Percentiles rank a stretch among this genome's conserved stretches.
phyloP scores from a whole-genome alignment of 352 stramenopile genomes.

The Phytophthora pini region DNA sequence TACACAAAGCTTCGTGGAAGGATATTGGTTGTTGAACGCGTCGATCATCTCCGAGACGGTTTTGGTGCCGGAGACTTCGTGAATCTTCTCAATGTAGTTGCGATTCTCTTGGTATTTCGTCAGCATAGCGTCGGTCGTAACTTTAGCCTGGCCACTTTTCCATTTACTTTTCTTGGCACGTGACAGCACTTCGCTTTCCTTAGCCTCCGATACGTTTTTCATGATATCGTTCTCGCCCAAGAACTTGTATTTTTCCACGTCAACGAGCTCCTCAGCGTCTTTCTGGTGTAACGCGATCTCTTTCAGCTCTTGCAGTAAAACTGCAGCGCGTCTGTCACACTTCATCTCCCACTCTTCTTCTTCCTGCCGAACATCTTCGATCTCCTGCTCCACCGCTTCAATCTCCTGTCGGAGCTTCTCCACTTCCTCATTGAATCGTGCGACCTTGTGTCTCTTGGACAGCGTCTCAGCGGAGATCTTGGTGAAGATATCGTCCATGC shows the following conservation, averaged over 20 bases:
- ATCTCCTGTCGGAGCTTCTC: conserved; percentile 69
- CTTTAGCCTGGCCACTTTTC: conserved; percentile 75
- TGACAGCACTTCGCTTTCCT: conserved; percentile 62
- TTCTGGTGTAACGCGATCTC: conserved; percentile 68
- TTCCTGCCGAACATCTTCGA: conserved; percentile 61
- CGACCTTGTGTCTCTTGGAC: conserved; percentile 62
- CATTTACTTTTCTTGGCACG: conserved; percentile 66
- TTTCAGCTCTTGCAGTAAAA: conserved; percentile 74
- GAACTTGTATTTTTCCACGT: conserved; percentile 71
- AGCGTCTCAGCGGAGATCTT: conserved; percentile 73
- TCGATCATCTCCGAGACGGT: conserved; percentile 87
- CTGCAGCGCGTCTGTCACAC: conserved; percentile 57
- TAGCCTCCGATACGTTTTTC: conserved; percentile 52
- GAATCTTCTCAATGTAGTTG: conserved; percentile 83
- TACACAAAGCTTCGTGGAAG: conserved; percentile 18
- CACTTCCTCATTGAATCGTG: conserved; percentile 50
- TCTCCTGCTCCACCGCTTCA: conserved; percentile 55
- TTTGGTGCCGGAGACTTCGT: conserved; percentile 78
- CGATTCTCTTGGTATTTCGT: conserved; percentile 86
- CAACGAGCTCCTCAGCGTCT: conserved; percentile 55
- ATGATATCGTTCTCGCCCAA: conserved; percentile 80
- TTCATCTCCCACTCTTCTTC: conserved; percentile 68
- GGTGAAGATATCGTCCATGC: conserved; percentile 79
- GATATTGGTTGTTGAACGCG: conserved; percentile 86
- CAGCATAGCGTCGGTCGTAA: conserved; percentile 64